Evolutionary conservation across 2,329 filamentous ascomycete genomes (phyloP).

Genomic region (Blastomyces gilchristii): DNA sequence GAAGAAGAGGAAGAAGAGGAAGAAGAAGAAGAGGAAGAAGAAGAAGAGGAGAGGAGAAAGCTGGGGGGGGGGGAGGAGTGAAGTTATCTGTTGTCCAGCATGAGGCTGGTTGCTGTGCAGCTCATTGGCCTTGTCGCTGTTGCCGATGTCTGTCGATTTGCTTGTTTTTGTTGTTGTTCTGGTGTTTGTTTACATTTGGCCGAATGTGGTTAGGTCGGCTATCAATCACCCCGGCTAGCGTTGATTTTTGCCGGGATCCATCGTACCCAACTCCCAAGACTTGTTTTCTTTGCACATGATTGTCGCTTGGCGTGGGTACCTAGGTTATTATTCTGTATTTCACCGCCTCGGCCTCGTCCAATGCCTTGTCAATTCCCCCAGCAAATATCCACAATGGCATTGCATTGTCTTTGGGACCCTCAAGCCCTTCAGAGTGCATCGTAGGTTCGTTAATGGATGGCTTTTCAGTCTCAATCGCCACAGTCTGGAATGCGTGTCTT

Average conservation of each 20-base stretch:
- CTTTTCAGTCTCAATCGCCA: not conserved
- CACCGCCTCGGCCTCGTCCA: not conserved
- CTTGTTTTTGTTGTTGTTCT: slow-evolving; percentile 4
- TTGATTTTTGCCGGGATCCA: not conserved
- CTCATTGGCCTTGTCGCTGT: slow-evolving; percentile 1
- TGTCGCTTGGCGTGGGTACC: not conserved
- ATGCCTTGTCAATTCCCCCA: not conserved
- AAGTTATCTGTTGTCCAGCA: slow-evolving; percentile 20
- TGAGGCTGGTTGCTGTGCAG: slow-evolving; percentile 8
- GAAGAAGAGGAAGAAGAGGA: slow-evolving; percentile 13
- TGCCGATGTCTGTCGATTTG: not conserved
- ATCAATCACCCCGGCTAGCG: not conserved
- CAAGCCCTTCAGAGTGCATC: not conserved
- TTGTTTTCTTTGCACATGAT: not conserved
- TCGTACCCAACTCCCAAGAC: too few relatives aligned
- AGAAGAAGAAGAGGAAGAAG: slow-evolving; percentile 13
- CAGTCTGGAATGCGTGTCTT: not conserved
- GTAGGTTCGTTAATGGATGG: not conserved
- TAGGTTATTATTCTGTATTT: not conserved
- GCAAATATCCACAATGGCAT: not conserved
- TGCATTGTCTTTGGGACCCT: not conserved
- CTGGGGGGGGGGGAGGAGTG: slow-evolving; percentile 6
- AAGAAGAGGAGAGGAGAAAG: slow-evolving; percentile 18
- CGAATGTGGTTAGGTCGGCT: not conserved
- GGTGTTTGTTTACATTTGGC: slow-evolving; percentile 11